A percentile compares a stretch with the other conserved stretches of the same genome.
phyloP scores from a whole-genome alignment of 148 eudicot genomes.

The Dysphania ambrosioides region DNA sequence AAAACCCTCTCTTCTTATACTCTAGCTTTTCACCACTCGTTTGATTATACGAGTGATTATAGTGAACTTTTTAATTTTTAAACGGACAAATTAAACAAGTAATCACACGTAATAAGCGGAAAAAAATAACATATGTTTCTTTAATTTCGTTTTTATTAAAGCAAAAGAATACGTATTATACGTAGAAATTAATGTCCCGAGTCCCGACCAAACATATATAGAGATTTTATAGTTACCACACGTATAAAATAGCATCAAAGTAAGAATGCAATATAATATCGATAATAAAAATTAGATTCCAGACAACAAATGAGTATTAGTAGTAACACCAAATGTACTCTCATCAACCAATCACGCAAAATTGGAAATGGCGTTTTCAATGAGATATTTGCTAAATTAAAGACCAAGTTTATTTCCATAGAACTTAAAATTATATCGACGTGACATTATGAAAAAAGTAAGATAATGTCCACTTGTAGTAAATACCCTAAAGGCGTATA shows the following conservation, averaged over 20 bases:
- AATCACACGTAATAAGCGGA: no score
- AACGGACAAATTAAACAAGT: no score
- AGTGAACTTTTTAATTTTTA: no score
- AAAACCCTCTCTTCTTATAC: not conserved
- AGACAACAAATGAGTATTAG: not conserved
- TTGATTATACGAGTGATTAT: no score
- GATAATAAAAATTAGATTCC: not conserved
- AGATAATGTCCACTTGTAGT: constrained; percentile 10
- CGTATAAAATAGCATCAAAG: not conserved
- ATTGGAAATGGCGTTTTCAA: not conserved
- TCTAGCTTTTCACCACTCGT: not conserved
- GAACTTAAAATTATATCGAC: not conserved
- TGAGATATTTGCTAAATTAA: constrained; percentile 6
- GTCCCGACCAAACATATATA: not conserved
- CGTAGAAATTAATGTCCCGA: no score
- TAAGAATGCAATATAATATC: not conserved
- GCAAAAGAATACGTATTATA: no score
- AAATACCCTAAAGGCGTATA: not conserved
- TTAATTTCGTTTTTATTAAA: no score
- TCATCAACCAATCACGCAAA: not conserved
- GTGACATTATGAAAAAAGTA: not conserved
- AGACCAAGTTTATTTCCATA: not conserved
- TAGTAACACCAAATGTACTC: not conserved
- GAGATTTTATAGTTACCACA: not conserved
- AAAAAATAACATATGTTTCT: no score